Evolutionary conservation across 805 yeast species (phyloP), one percentile per base, ranked within the genome.

Genomic region (Metschnikowia corniflorae): DNA sequence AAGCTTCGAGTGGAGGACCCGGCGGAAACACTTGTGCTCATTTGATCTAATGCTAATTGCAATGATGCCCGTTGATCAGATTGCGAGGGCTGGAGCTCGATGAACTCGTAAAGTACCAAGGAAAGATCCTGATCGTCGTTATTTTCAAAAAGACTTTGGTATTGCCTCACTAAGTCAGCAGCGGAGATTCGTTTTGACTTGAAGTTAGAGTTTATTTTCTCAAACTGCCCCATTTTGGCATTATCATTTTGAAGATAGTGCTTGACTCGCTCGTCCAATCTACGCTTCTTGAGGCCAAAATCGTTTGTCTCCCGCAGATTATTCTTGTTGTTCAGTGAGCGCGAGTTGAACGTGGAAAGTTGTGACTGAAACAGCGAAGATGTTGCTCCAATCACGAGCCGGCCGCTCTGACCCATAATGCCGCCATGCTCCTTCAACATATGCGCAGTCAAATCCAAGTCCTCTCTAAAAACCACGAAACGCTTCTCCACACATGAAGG

Each of bases 381-480:
- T 29, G 60, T 42, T 9, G 63, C 52, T 2, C 75, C 72, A 36
- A 64, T 51, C 4, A 74, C 56, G 10, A 68, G 54, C 31, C 63
- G 60, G 29, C 70, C 70, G 18, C 61, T 66, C 10, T 76, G 78
- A 7, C 60, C 59, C 28, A 71, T 62, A 3, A 81, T 47, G 5
- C 75, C 74, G 2, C 84, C 78, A 59, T 93, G 99, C 49, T 83
- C 91, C 46, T 78, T 76, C 31, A 87, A 61, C 79, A 87, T 81
- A 60, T 93, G 98, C 1, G 94, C 89, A 37, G 84, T 82, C 36
- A 93, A 68, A 49, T 88, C 97, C 37, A 88, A 60, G 35, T 85
- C 93, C 44, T 87, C 91, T 16, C 81, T 75, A 56, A 93, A 93
- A 1, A 91, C 98, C 16, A 93, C 93, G 62, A 93, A 91, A 56